Evolutionary conservation across 2,329 filamentous ascomycete genomes (phyloP).

Genomic region (Curvularia eragrostidis): DNA sequence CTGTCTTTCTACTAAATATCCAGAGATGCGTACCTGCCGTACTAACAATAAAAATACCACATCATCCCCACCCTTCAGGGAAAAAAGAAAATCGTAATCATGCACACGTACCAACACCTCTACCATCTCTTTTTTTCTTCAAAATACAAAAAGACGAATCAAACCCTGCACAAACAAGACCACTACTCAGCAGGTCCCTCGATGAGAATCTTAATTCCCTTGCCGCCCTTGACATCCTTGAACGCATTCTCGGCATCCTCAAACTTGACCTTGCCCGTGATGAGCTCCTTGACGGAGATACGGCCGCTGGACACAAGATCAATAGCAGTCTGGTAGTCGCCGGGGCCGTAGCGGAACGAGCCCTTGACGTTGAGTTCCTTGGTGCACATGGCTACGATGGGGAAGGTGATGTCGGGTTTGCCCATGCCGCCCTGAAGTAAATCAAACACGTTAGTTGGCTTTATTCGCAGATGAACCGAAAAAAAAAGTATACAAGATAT

Average conservation of each 20-base stretch:
- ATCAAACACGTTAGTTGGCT: not conserved
- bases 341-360: conserved; percentile 86
- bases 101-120: not conserved
- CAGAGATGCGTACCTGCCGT: not conserved
- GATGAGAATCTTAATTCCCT: conserved; percentile 72
- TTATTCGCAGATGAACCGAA: not conserved
- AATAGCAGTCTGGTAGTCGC: conserved; percentile 86
- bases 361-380: conserved; percentile 90
- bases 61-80: not conserved
- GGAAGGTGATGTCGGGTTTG: conserved; percentile 83
- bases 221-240: conserved; percentile 81
- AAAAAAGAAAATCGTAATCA: not conserved
- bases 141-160: not conserved
- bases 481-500: too few relatives aligned
- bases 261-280: conserved; percentile 80
- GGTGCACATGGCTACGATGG: conserved; percentile 85
- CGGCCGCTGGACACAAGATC: conserved; percentile 75
- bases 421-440: conserved; percentile 73
- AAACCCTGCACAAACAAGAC: not conserved
- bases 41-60: not conserved
- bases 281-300: conserved; percentile 77
- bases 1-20: not conserved
- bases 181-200: conserved; percentile 46
- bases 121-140: not conserved
- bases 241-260: conserved; percentile 85